Base-by-base conservation (phyloP, 495 filamentous ascomycete species). In the Talaromyces thailandensis region DNA sequence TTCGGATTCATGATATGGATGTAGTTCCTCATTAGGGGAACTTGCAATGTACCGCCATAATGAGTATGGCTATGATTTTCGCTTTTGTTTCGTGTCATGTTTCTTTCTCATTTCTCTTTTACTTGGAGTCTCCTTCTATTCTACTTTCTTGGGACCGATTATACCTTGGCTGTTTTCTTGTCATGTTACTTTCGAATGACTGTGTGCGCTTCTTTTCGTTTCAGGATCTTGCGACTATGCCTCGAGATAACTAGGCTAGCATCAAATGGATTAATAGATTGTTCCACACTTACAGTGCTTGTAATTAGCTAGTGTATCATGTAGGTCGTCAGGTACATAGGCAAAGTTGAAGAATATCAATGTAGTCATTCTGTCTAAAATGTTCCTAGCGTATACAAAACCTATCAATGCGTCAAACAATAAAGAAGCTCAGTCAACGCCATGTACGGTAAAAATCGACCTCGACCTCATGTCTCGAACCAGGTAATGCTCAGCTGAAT, bases 401-500 rank as follows among this genome's bases (percentile, higher is more conserved):
- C 43, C 14, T 23, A 48, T 48, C 37, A 18, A 43, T 43, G 37
- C 37, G n/a, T 43, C 37, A 43, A 43, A 48, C 7, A 48, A 21
- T n/a, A 40, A 40, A 14, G 14, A 16, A 40, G 16, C 14, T 40
- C 35, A 40, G 14, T 40, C 14, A 48, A 21, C 43, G 50, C 50
- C 21, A 8, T 26, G 50, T n/a, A 53, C 12, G 7, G 8, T 48
- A 48, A 21, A 48, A 2, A 48, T 48, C 26, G 23, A 21, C 21
- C 26, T 59, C n/a, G 6, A n/a, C 11, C 16, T 45, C 52, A 61
- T 12, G 59, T 61, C 28, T 61, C 59, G 52, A 61, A 52, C 77
- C 76, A 80, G 0, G 60, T 66, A 25, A 80, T 73, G 18, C 69
- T 69, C 21, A 80, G 56, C 58, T 78, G 72, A 56, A 80, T 68